Conservation (phyloP, 768 basidiomycete species). For the Cystofilobasidium capitatum region DNA sequence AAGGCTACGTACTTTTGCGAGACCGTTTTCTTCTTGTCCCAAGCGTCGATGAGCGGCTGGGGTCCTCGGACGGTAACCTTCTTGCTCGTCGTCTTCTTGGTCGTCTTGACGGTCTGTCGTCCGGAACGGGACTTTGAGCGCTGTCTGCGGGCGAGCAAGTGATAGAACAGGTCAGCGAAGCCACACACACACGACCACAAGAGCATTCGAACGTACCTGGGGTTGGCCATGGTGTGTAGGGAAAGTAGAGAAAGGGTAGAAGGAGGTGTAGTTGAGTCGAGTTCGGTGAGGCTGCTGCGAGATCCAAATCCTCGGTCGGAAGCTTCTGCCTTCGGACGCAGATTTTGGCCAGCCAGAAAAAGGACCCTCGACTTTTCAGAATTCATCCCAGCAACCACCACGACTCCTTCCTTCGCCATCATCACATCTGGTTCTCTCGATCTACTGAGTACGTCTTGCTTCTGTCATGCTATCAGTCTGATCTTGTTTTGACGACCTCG, state of each 20-base stretch:
- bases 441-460: background rate
- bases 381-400: background rate
- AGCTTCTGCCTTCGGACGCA: background rate
- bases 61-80: constrained; percentile 25
- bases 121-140: constrained; percentile 73
- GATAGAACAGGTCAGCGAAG: background rate
- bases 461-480: background rate
- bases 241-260: background rate
- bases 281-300: too few relatives aligned
- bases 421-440: too few relatives aligned
- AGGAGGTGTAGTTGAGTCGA: too few relatives aligned
- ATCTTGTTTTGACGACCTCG: background rate
- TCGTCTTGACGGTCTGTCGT: constrained; percentile 53
- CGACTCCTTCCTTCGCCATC: background rate
- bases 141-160: constrained; percentile 43
- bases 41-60: constrained; percentile 37
- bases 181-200: background rate
- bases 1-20: constrained; percentile 67
- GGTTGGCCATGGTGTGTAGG: constrained; percentile 4
- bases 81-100: constrained; percentile 50
- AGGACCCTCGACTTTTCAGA: background rate
- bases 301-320: background rate
- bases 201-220: background rate
- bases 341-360: background rate
- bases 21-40: constrained; percentile 80